Conservation (phyloP, 2,329 filamentous ascomycete genomes). For the Botrytis squamosa region DNA sequence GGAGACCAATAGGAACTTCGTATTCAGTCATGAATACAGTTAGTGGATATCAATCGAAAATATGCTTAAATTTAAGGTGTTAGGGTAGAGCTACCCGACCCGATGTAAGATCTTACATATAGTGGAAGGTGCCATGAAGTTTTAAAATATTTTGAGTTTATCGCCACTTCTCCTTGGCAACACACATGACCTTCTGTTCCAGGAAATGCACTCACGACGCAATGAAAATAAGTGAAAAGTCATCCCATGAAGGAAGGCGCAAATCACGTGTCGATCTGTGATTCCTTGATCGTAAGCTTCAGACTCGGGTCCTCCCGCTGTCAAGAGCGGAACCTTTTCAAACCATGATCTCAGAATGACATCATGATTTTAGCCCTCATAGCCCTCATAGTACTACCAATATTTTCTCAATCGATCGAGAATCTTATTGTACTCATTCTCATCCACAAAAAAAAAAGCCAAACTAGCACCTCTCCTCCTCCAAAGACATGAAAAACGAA, state of each 20-base stretch:
- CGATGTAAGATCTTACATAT: neutral
- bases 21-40: neutral
- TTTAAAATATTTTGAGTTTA: neutral
- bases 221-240: no score
- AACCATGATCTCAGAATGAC: neutral
- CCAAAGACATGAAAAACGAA: neutral
- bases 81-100: neutral
- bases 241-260: no score
- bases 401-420: neutral
- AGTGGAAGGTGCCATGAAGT: neutral
- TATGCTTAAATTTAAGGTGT: neutral
- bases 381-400: neutral
- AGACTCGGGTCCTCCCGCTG: neutral
- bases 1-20: neutral
- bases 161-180: neutral
- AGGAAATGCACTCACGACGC: neutral
- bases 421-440: neutral
- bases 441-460: neutral
- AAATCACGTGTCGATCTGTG: neutral
- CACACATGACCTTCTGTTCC: neutral
- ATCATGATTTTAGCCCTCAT: neutral
- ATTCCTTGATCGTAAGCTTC: neutral
- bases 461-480: neutral
- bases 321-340: neutral
- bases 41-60: neutral